Percentiles rank a stretch among this genome's conserved stretches.
These are phyloP conservation scores for Saccharomyces hybrid DNA, from an alignment of 1,139 yeast species.

Conservation along the genomic window DNA sequence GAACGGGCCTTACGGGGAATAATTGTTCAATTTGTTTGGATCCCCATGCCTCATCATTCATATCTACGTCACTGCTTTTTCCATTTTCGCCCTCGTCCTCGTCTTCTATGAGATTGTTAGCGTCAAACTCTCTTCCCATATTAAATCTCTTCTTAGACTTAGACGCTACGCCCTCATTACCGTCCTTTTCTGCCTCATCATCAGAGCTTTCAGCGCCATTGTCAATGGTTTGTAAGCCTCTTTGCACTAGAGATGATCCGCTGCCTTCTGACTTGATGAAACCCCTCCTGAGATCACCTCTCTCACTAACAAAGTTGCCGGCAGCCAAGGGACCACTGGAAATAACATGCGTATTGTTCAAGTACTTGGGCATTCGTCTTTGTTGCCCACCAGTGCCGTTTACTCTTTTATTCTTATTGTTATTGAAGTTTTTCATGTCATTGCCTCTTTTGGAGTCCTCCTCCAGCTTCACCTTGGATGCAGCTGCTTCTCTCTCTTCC, in stretches of 20 bases:
- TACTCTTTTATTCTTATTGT: constrained; percentile 30
- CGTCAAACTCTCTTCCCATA: constrained; percentile 52
- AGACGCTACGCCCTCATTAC: constrained; percentile 22
- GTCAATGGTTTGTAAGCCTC: constrained; percentile 28
- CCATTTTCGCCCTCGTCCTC: constrained; percentile 34
- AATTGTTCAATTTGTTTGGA: constrained; percentile 35
- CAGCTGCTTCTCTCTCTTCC: constrained; percentile 74
- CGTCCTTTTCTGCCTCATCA: constrained; percentile 12
- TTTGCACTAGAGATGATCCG: constrained; percentile 21
- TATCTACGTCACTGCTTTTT: constrained; percentile 27
- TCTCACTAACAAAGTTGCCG: constrained; percentile 44
- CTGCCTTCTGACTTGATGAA: constrained; percentile 25
- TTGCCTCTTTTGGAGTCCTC: constrained; percentile 19
- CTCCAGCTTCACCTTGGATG: constrained; percentile 48
- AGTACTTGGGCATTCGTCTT: constrained; percentile 37
- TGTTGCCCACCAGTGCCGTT: constrained; percentile 33
- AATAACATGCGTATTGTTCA: constrained; percentile 61
- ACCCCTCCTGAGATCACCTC: constrained; percentile 19
- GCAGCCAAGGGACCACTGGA: constrained; percentile 67
- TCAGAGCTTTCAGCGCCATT: constrained; percentile 24
- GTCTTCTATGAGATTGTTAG: constrained; percentile 7
- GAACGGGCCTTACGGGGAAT: constrained; percentile 46
- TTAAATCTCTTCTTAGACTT: constrained; percentile 40
- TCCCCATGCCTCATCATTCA: constrained; percentile 26
- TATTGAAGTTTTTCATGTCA: constrained; percentile 24